Base-by-base conservation (phyloP, 352 stramenopile species). In the Elongisporangium anandrum region DNA sequence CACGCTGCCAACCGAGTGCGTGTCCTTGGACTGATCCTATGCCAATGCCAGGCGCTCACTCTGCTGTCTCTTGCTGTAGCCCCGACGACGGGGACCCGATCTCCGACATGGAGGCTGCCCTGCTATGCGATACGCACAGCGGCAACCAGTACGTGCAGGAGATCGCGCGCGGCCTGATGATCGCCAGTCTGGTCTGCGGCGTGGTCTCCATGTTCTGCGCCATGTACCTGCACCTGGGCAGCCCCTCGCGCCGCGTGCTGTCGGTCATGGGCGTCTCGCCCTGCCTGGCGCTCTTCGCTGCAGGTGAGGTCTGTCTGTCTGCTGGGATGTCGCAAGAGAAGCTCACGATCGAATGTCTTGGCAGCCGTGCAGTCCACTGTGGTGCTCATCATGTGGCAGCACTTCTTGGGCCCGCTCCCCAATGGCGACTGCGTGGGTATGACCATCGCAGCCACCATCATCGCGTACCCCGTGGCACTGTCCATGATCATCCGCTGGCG, bases 401-500 rank as follows among this genome's bases (percentile, higher is more conserved):
- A 59, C 21, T 69, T 75, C 61, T 82, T 76, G 54, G 61, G 72
- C 13, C 56, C 64, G 26, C 86, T 86, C 48, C 68, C 91, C 65
- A 88, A 91, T 51, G 80, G 84, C 29, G 81, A 93, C 68, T 89
- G 81, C 64, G 85, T 89, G n/a, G 74, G 70, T 38, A 69, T 90
- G 54, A 76, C 75, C 4, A 59, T 87, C n/a, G 75, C 84, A 7
- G 78, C 77, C 7, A 89, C 79, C 4, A 66, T 87, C 26, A 87
- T 90, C 56, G 79, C 79, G n/a, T 90, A 81, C 53, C 61, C 73
- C 15, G 65, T 76, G 51, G 72, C 79, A 10, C 72, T 93, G 48
- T 90, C 84, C 23, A 93, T 93, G 84, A 58, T 73, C 24, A 79
- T 90, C 19, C 79, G 79, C 17, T 93, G 81, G 81, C 81, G 81